Evolutionary conservation across 495 filamentous ascomycete species (phyloP).

Genomic region (Penicillium argentinense): DNA sequence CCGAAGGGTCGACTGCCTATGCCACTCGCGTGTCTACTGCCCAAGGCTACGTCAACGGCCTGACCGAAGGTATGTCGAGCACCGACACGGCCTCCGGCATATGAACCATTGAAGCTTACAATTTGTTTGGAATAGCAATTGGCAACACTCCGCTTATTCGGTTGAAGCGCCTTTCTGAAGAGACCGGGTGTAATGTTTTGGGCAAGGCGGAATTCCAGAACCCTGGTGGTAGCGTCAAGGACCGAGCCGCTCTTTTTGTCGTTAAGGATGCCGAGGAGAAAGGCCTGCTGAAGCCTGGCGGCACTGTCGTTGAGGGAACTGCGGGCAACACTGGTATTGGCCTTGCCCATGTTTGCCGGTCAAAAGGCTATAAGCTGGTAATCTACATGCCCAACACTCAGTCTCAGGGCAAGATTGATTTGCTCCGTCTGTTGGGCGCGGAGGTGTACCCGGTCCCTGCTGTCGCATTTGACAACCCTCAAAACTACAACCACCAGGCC

Average conservation of each 20-base stretch:
- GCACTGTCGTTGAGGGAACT: constrained; percentile 94
- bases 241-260: constrained; percentile 92
- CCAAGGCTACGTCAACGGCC: constrained; percentile 78
- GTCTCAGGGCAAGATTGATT: constrained; percentile 95
- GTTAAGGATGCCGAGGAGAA: constrained; percentile 90
- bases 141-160: constrained; percentile 95
- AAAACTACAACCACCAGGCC: constrained; percentile 98
- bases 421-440: constrained; percentile 88
- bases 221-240: constrained; percentile 94
- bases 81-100: neutral
- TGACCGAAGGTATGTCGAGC: constrained; percentile 72
- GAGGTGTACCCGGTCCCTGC: constrained; percentile 98
- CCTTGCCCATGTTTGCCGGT: constrained; percentile 92
- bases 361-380: constrained; percentile 88
- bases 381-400: constrained; percentile 99
- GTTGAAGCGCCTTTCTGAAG: constrained; percentile 80
- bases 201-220: constrained; percentile 99
- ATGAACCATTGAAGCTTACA: neutral
- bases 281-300: constrained; percentile 77
- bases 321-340: constrained; percentile 98
- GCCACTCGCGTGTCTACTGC: constrained; percentile 70
- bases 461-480: constrained; percentile 91
- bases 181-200: constrained; percentile 91
- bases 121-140: constrained; percentile 62
- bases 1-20: constrained; percentile 58